These are phyloP conservation scores for Polygonum maritimum DNA, from an alignment of 148 eudicot genomes.

Conservation along the genomic window DNA sequence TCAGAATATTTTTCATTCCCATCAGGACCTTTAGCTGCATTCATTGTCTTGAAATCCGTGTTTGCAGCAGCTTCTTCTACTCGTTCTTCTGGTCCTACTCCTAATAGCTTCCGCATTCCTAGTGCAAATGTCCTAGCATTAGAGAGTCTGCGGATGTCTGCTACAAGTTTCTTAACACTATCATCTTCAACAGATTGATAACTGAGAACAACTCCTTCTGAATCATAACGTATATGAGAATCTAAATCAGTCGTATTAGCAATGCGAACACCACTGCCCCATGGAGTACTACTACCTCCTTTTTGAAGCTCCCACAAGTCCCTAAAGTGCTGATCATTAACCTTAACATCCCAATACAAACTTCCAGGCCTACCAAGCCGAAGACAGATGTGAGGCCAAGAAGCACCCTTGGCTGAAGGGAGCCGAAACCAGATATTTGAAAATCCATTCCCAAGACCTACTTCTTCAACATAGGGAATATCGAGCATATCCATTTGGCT, in stretches of 20 bases:
- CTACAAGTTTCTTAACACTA: constrained; percentile 88
- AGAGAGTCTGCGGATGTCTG: constrained; percentile 79
- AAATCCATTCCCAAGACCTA: constrained; percentile 55
- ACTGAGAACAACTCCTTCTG: constrained; percentile 82
- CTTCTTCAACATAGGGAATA: constrained; percentile 86
- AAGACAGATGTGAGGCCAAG: constrained; percentile 83
- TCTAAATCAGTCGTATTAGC: constrained; percentile 90
- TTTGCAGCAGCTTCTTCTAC: constrained; percentile 39
- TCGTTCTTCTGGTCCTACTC: constrained; percentile 60
- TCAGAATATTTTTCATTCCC: constrained; percentile 58
- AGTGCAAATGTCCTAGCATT: constrained; percentile 91
- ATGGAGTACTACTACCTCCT: constrained; percentile 60
- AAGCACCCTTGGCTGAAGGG: constrained; percentile 62
- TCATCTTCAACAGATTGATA: constrained; percentile 80
- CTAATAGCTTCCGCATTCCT: constrained; percentile 85
- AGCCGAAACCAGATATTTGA: constrained; percentile 84
- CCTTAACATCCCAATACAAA: constrained; percentile 97
- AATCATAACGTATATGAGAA: constrained; percentile 89
- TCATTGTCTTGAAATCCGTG: constrained; percentile 38
- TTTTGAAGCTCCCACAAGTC: constrained; percentile 98
- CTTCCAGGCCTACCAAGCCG: constrained; percentile 89
- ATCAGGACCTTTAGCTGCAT: constrained; percentile 45
- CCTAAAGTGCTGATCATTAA: constrained; percentile 78
- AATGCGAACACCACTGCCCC: constrained; percentile 89
- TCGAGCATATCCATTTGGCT: constrained; percentile 92